Conservation (phyloP, 2,329 filamentous ascomycete genomes). For the Dothideomycetidae sp. region DNA sequence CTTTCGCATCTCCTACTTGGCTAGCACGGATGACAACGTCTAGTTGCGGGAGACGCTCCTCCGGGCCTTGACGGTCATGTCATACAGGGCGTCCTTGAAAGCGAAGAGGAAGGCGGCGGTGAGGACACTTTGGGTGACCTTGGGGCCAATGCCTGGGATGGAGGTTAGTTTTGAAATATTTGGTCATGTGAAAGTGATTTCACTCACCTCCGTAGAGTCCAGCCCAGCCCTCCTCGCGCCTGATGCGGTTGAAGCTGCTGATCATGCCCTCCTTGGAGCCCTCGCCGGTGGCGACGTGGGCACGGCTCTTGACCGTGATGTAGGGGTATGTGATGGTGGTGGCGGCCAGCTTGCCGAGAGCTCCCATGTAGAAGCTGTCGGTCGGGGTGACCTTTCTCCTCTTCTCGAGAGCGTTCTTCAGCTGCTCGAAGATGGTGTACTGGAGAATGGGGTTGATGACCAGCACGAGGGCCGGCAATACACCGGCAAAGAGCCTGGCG, state of each 20-base stretch:
- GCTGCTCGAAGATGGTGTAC: slow-evolving; percentile 96
- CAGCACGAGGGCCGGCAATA: slow-evolving; percentile 80
- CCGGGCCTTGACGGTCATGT: slow-evolving; percentile 58
- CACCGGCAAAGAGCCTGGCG: slow-evolving; percentile 74
- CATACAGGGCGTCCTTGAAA: slow-evolving; percentile 94
- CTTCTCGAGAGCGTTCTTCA: slow-evolving; percentile 82
- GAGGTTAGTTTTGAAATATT: slow-evolving; percentile 1
- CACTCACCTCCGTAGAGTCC: slow-evolving; percentile 79
- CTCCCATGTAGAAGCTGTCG: slow-evolving; percentile 81
- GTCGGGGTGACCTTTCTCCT: slow-evolving; percentile 63
- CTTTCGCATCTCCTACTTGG: no score
- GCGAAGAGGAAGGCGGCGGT: slow-evolving; percentile 94
- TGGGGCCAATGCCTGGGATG: slow-evolving; percentile 69
- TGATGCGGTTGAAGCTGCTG: slow-evolving; percentile 61
- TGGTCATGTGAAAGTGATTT: not conserved
- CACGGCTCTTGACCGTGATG: slow-evolving; percentile 95
- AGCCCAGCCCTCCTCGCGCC: slow-evolving; percentile 77
- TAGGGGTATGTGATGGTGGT: slow-evolving; percentile 95
- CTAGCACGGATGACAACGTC: no score
- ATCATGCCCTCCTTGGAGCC: slow-evolving; percentile 70
- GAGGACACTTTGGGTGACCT: slow-evolving; percentile 91
- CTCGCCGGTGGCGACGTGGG: slow-evolving; percentile 74
- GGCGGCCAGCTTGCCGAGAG: slow-evolving; percentile 84
- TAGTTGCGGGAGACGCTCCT: slow-evolving; percentile 9
- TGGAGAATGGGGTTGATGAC: slow-evolving; percentile 98